Conservation (phyloP, 148 eudicot species). For the Rhododendron kiyosumense region DNA sequence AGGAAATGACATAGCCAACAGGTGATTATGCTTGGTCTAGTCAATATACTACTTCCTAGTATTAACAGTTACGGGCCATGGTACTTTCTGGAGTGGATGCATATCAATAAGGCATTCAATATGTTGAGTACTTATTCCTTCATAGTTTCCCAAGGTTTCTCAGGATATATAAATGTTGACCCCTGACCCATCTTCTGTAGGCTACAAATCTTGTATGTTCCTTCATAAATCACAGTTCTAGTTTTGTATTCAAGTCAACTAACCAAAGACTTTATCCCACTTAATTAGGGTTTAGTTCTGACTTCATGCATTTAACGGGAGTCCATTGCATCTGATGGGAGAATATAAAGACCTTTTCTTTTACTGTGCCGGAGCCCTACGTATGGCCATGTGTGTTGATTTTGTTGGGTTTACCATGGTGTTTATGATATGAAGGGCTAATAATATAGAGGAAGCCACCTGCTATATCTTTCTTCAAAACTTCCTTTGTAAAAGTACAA, state of each 20-base stretch:
- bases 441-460: neutral
- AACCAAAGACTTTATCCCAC: neutral
- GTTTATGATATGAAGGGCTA: neutral
- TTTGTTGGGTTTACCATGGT: neutral
- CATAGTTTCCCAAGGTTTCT: neutral
- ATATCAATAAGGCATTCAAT: neutral
- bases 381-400: neutral
- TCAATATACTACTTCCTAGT: neutral
- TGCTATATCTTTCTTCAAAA: neutral
- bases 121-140: neutral
- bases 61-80: neutral
- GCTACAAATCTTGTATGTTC: neutral
- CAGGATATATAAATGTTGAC: neutral
- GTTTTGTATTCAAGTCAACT: neutral
- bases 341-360: neutral
- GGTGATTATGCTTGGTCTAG: conserved; percentile 27
- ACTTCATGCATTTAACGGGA: neutral
- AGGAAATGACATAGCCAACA: conserved; percentile 76
- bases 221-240: neutral
- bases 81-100: neutral
- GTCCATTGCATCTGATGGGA: neutral
- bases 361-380: neutral
- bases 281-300: neutral
- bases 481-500: neutral
- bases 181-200: neutral